Evolutionary conservation across 2,329 filamentous ascomycete species (phyloP), one percentile per base, ranked within the genome.

Genomic region (Trichoderma endophyticum): DNA sequence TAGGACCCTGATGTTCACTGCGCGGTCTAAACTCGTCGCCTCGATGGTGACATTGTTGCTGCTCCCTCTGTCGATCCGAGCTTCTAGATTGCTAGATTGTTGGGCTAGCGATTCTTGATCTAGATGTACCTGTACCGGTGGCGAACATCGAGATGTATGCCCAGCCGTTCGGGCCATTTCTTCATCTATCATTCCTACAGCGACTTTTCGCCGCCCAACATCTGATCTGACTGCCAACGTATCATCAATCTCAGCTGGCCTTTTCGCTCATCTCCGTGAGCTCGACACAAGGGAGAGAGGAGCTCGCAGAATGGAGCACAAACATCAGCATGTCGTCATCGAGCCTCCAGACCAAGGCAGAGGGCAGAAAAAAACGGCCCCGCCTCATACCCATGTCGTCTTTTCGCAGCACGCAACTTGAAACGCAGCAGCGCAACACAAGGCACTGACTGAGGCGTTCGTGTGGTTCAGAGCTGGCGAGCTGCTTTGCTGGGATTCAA

Each of bases 271-370:
- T 61, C 18, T 69, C 36, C 57, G 32, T 6, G 28, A 54, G 30
- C 34, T 70, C 28, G 11, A 51, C 56, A 62, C 30, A 43, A 26
- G 67, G 36, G 21, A 34, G 39, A 62, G 56, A 59, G 5, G 5
- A 36, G 51, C 14, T 15, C n/a, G 18, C 34, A 48, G 39, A 26
- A 69, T 48, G 11, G 57, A 62, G n/a, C 57, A 39, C 57, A 70
- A 61, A n/a, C 67, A 70, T 70, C 67, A 70, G 67, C 67, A 70
- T 70, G 67, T 70, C 67, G 67, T 70, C 67, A 70, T 70, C 67
- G 28, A 57, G 15, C 67, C 57, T n/a, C 30, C 32, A 43, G 57
- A 43, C 57, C 56, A 70, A 70, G 67, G 67, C 66, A 62, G 57
- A 60, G 18, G 34, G 34, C 11, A 32, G 4, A n/a, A n/a, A 26